Percentiles rank a stretch among this genome's conserved stretches.
phyloP scores from a whole-genome alignment of 352 stramenopile species.

The Phytophthora lateralis region DNA sequence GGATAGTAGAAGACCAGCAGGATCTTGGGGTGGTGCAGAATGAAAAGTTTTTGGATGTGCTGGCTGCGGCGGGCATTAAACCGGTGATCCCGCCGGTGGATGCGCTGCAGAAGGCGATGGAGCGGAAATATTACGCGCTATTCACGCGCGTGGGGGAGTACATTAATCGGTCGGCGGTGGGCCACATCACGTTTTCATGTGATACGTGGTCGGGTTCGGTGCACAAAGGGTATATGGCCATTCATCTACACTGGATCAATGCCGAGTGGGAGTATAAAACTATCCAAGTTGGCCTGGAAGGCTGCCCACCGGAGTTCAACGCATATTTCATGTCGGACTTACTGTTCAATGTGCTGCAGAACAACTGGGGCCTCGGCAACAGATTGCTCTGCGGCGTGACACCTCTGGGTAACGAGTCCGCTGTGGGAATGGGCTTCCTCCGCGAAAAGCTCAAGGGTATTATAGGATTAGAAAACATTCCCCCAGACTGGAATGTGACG shows the following conservation, averaged over 20 bases:
- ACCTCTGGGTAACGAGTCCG: constrained; percentile 61
- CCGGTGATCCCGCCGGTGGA: constrained; percentile 58
- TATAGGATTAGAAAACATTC: constrained; percentile 78
- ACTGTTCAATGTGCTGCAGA: constrained; percentile 81
- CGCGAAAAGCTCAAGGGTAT: constrained; percentile 82
- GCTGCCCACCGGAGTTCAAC: constrained; percentile 69
- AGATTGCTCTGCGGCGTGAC: constrained; percentile 78
- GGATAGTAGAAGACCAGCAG: constrained; percentile 77
- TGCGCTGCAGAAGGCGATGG: constrained; percentile 66
- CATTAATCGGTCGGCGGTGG: constrained; percentile 71
- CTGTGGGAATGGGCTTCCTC: constrained; percentile 75
- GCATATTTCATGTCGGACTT: constrained; percentile 82
- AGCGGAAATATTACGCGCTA: constrained; percentile 74
- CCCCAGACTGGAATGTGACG: constrained; percentile 74
- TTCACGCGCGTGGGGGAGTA: constrained; percentile 79
- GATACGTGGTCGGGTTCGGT: constrained; percentile 78
- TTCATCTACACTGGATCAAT: constrained; percentile 86
- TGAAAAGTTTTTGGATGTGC: constrained; percentile 75
- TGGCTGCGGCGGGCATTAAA: constrained; percentile 54
- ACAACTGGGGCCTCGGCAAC: constrained; percentile 75
- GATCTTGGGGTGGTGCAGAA: constrained; percentile 66
- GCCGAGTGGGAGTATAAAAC: constrained; percentile 87
- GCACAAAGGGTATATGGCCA: constrained; percentile 76
- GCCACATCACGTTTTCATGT: constrained; percentile 78
- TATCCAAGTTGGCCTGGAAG: constrained; percentile 77